Evolutionary conservation across 305 asterid genomes (phyloP).

Genomic region (Stenogyne calaminthoides): DNA sequence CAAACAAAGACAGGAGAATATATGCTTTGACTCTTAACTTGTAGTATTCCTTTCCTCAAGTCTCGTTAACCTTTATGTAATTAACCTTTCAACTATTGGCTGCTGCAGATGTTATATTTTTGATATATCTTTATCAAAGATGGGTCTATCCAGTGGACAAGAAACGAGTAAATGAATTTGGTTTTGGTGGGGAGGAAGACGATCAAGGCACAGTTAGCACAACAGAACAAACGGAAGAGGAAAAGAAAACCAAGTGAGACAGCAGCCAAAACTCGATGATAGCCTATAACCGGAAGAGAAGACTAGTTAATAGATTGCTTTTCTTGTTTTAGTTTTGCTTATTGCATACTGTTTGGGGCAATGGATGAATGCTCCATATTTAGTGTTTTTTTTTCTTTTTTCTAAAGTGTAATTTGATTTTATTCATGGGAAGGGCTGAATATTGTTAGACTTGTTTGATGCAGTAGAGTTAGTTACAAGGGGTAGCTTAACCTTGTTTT

Average conservation of each 20-base stretch:
- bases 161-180: constrained; percentile 92
- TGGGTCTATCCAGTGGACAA: constrained; percentile 91
- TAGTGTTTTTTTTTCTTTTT: background rate
- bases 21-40: background rate
- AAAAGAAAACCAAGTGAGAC: constrained; percentile 83
- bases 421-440: background rate
- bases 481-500: background rate
- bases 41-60: background rate
- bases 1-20: background rate
- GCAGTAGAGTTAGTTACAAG: background rate
- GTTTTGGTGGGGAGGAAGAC: constrained; percentile 91
- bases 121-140: constrained; percentile 83
- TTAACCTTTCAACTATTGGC: constrained; percentile 4
- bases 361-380: background rate
- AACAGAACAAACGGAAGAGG: constrained; percentile 53
- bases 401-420: background rate
- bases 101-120: constrained; percentile 87
- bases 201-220: constrained; percentile 37
- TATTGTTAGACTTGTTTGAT: background rate
- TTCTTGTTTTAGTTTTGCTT: constrained; percentile 24
- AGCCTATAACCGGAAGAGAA: constrained; percentile 14
- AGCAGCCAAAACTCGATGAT: constrained; percentile 14
- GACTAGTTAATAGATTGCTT: constrained; percentile 26
- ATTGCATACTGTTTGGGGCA: constrained; percentile 24
- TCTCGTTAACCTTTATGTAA: background rate